Percentiles rank a stretch among this genome's conserved stretches.
Conservation (phyloP, 495 filamentous ascomycete genomes). For the Tuber indicum region DNA sequence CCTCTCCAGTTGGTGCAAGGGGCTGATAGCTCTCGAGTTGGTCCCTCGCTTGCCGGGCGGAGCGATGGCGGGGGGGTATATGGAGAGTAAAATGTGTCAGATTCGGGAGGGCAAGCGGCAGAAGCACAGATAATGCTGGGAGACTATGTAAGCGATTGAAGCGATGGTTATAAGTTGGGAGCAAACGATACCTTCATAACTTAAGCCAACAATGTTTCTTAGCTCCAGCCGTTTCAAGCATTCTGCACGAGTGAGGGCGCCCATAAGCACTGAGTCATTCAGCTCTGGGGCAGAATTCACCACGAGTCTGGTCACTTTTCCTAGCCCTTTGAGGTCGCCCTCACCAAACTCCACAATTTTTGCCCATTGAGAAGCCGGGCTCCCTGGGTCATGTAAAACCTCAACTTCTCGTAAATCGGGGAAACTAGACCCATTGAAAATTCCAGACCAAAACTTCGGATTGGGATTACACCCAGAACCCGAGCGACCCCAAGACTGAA, state of each 20-base stretch:
- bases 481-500: conserved; percentile 15
- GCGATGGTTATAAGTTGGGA: not conserved
- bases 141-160: not conserved
- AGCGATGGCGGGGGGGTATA: conserved; percentile 19
- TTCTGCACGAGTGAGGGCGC: conserved; percentile 32
- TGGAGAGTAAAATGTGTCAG: conserved; percentile 40
- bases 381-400: conserved; percentile 23
- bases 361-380: conserved; percentile 7
- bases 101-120: conserved; percentile 39
- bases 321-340: conserved; percentile 28
- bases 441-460: conserved; percentile 41
- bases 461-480: conserved; percentile 34
- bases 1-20: conserved; percentile 15
- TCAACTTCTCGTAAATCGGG: conserved; percentile 37
- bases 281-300: conserved; percentile 36
- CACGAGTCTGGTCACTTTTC: conserved; percentile 33
- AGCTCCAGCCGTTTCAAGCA: conserved; percentile 36
- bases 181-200: conserved; percentile 25
- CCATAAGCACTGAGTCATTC: conserved; percentile 37
- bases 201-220: conserved; percentile 27
- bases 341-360: conserved; percentile 16
- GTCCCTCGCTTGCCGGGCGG: conserved; percentile 12
- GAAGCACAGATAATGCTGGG: conserved; percentile 32
- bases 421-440: conserved; percentile 41
- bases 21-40: conserved; percentile 22